Conservation (phyloP, 2,329 filamentous ascomycete species). For the Ceratocystis variospora region DNA sequence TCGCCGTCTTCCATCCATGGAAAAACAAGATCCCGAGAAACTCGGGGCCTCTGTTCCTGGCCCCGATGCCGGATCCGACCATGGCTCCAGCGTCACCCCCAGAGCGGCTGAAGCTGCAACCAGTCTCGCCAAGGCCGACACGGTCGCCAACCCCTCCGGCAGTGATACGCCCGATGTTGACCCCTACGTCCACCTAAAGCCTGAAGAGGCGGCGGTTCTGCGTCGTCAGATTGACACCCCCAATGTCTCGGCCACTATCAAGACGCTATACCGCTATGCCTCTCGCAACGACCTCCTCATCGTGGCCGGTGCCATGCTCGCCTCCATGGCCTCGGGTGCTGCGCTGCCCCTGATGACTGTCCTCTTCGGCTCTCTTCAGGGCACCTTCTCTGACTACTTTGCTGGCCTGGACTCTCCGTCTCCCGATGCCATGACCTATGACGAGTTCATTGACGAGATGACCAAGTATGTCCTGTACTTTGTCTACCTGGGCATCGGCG, state of each 20-base stretch:
- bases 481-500: slow-evolving; percentile 67
- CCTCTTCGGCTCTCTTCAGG: slow-evolving; percentile 64
- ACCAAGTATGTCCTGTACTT: slow-evolving; percentile 62
- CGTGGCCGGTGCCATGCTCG: slow-evolving; percentile 45
- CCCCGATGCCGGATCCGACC: background rate
- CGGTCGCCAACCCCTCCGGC: background rate
- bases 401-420: slow-evolving; percentile 29
- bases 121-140: background rate
- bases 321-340: slow-evolving; percentile 58
- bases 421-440: slow-evolving; percentile 31
- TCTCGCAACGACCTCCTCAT: slow-evolving; percentile 51
- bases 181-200: slow-evolving; percentile 47
- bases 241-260: slow-evolving; percentile 48
- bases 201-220: slow-evolving; percentile 52
- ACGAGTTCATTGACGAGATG: slow-evolving; percentile 47
- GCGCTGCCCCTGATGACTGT: slow-evolving; percentile 69
- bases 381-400: slow-evolving; percentile 54
- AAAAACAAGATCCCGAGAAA: slow-evolving; percentile 1
- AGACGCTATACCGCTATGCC: slow-evolving; percentile 56
- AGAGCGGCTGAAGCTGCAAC: background rate
- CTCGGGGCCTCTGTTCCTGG: background rate
- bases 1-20: background rate
- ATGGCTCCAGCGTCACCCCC: background rate
- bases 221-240: slow-evolving; percentile 54
- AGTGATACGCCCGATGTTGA: slow-evolving; percentile 27